Base-by-base conservation (phyloP, 768 basidiomycete species). In the Russula griseocarnosa region DNA sequence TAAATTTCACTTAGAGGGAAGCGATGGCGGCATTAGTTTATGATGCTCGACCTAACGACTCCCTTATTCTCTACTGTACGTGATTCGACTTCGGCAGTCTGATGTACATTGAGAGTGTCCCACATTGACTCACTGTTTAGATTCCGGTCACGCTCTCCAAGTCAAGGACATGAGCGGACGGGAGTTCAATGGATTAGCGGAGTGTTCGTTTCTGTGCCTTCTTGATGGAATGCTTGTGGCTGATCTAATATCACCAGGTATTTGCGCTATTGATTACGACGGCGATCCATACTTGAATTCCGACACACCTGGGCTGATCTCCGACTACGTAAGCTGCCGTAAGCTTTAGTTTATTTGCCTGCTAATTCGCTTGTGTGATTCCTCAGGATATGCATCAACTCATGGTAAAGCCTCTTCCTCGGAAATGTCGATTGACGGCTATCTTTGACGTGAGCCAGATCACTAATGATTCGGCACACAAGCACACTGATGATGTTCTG, bases 371-470 rank as follows among this genome's bases (percentile, higher is more conserved):
- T 16, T 9, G 13, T 36, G 28, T 16, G 8, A 44, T 51, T 13
- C 49, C 3, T 18, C 28, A 63, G 62, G 1, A 1, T 0, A 63
- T 63, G 3, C 30, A 63, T 14, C 4, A 22, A 3, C 16, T 63
- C 11, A 52, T 63, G 55, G 62, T 63, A 28, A n/a, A 36, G 0
- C 24, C 30, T 14, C 62, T 63, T 52, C 55, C 49, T 8, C 6
- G 1, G 3, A 8, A 26, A 3, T 63, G 62, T 58, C 62, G 62
- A 16, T 30, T 63, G 55, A 63, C 62, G n/a, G 56, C 56, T 3
- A 13, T 63, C 8, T 42, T 52, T 4, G 62, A 63, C 8, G 62
- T 63, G 32, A 58, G 61, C 24, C 3, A 18, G 40, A 16, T 58
- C 24, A 3, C 10, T 16, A 3, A 5, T 18, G 16, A 50, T 26